Percentiles rank a stretch among this genome's conserved stretches.
Evolutionary conservation across 2,329 filamentous ascomycete species (phyloP).

Genomic region (Dichotomopilus funicola): DNA sequence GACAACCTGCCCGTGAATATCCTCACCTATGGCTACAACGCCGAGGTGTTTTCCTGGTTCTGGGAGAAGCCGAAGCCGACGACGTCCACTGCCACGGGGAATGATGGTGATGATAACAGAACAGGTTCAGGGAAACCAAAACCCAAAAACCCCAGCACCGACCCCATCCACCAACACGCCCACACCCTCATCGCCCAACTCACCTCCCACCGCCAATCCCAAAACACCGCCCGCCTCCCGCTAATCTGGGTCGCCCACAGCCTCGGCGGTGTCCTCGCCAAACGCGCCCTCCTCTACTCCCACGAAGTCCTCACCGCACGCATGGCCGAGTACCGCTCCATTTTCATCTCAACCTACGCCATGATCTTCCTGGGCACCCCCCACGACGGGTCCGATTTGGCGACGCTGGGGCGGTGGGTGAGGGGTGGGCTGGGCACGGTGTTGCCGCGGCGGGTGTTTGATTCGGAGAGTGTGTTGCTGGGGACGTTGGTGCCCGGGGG

Average conservation of each 20-base stretch:
- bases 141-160: constrained; percentile 48
- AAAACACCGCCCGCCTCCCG: constrained; percentile 52
- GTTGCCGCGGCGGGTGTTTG: constrained; percentile 59
- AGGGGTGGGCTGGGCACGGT: constrained; percentile 62
- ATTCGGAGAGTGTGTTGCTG: constrained; percentile 61
- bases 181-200: constrained; percentile 60
- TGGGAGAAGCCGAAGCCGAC: not conserved
- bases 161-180: constrained; percentile 64
- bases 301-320: constrained; percentile 53
- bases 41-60: constrained; percentile 47
- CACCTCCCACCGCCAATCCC: constrained; percentile 54
- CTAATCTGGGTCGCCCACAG: constrained; percentile 74
- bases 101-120: too few species aligned
- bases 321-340: constrained; percentile 58
- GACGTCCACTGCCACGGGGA: too few species aligned
- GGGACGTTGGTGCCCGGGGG: constrained; percentile 67
- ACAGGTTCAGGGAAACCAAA: too few species aligned
- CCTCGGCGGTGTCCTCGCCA: constrained; percentile 65
- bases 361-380: constrained; percentile 74
- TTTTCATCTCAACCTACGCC: constrained; percentile 69
- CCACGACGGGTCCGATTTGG: constrained; percentile 62
- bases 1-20: constrained; percentile 54
- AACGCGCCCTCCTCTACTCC: constrained; percentile 62
- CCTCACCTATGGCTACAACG: constrained; percentile 69
- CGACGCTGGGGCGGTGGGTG: constrained; percentile 60